Percentiles rank a stretch among this genome's conserved stretches.
These are phyloP conservation scores for Podospora pseudocomata DNA, from an alignment of 495 filamentous ascomycete species.

Conservation along the genomic window DNA sequence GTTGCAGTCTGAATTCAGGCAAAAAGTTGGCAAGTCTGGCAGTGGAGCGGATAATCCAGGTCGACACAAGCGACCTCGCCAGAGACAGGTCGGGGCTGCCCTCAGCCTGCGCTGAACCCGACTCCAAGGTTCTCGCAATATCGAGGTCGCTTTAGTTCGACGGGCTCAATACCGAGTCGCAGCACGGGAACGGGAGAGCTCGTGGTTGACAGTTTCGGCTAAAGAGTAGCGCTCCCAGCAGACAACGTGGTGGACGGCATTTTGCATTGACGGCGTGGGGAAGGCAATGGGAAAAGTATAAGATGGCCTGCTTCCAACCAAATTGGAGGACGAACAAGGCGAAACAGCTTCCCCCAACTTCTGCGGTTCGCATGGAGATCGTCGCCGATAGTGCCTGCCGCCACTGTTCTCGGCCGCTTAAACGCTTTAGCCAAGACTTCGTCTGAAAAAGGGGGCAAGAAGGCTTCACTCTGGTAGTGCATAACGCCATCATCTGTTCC, in stretches of 20 bases:
- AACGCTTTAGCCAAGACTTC: neutral
- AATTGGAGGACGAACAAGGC: neutral
- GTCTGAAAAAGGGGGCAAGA: neutral
- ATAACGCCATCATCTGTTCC: neutral
- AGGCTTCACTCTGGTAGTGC: neutral
- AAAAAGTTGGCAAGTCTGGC: conserved; percentile 12
- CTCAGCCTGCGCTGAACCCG: conserved; percentile 17
- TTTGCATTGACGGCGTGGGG: neutral
- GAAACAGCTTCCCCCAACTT: conserved; percentile 2
- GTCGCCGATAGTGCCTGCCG: neutral
- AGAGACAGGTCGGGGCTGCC: neutral
- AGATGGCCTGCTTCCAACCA: neutral
- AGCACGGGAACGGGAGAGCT: conserved; percentile 24
- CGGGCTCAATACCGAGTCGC: conserved; percentile 20
- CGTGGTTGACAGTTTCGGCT: conserved; percentile 7
- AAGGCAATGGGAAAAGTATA: neutral
- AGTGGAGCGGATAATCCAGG: neutral
- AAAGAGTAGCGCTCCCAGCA: conserved; percentile 1
- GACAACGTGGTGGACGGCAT: neutral
- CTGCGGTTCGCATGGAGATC: conserved; percentile 1
- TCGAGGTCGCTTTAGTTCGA: conserved; percentile 17
- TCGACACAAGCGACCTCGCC: neutral
- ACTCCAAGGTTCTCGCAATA: conserved; percentile 26
- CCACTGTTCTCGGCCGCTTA: neutral
- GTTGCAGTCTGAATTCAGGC: conserved; percentile 13